Base-by-base conservation (phyloP, 1,284 basidiomycete species). In the Xerocomus minutiporus region DNA sequence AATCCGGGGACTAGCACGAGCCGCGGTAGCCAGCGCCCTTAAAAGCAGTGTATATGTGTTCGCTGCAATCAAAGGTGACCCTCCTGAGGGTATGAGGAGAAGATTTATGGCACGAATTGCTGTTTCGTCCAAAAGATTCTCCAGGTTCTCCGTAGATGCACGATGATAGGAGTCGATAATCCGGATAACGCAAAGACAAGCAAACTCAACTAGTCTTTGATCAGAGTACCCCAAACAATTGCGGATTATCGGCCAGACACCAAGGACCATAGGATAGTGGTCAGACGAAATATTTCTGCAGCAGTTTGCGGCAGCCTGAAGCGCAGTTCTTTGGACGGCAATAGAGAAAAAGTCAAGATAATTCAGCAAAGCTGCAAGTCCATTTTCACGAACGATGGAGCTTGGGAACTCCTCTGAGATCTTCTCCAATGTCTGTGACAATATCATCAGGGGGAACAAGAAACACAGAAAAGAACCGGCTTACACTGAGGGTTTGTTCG, bases 261-360 rank as follows among this genome's bases (percentile, higher is more conserved):
- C 88, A 46, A 81, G 83, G 63, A 97, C 86, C 84, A 93, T 93
- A 38, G 81, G 68, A 70, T 93, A 94, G 66, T 91, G 84, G 55
- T 97, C 94, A 41, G 85, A 69, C 6, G 91, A 87, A 48, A 96
- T 81, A 65, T 93, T 93, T 48, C 92, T 84, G 69, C 94, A 97
- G 63, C 95, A 97, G 63, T 97, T 97, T 31, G 94, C 88, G 5
- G 93, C 93, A 17, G 94, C 93, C 60, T 95, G 93, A n/a, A 97
- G 77, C 17, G 95, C 95, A 0, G 93, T 97, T 50, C 95, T 83
- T 69, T 97, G 95, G 8, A 97, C 93, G 44, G 93, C 91, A 59
- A 94, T 97, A 11, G 92, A 94, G 73, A 97, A 97, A 75, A 97
- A 97, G 67, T 97, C 94, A 58, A 97, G 84, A 71, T 89, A 97